Evolutionary conservation across 805 yeast species (phyloP).

Genomic region (Komagataella pseudopastoris): DNA sequence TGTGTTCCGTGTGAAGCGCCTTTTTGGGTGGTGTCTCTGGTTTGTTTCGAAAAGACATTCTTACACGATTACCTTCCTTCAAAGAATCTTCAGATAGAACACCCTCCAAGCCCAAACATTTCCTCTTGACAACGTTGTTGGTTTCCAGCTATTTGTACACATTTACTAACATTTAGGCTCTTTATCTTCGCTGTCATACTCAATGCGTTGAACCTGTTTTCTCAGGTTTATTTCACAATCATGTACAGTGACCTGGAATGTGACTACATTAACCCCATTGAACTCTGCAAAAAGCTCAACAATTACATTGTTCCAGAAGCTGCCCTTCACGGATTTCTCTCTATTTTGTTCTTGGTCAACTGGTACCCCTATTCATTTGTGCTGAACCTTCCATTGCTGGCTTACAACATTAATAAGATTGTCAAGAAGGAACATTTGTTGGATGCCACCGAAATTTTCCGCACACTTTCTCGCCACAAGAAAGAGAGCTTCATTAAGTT

Average conservation of each 20-base stretch:
- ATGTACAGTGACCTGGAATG: slow-evolving; percentile 91
- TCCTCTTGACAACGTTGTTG: neutral
- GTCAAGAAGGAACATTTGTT: slow-evolving; percentile 69
- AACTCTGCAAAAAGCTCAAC: slow-evolving; percentile 86
- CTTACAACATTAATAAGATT: slow-evolving; percentile 73
- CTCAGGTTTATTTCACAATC: slow-evolving; percentile 91
- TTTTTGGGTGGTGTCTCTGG: neutral
- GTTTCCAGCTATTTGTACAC: neutral
- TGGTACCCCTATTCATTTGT: slow-evolving; percentile 90
- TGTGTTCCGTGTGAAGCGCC: neutral
- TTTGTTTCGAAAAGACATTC: neutral
- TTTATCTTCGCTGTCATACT: slow-evolving; percentile 69
- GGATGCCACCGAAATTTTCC: slow-evolving; percentile 95
- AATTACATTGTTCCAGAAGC: slow-evolving; percentile 87
- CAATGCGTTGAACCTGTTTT: slow-evolving; percentile 78
- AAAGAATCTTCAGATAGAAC: neutral
- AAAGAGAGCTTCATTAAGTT: slow-evolving; percentile 82
- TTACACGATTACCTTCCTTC: neutral
- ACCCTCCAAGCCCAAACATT: neutral
- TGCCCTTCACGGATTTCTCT: slow-evolving; percentile 57
- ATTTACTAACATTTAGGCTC: slow-evolving; percentile 21
- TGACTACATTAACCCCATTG: slow-evolving; percentile 96
- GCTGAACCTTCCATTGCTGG: slow-evolving; percentile 71
- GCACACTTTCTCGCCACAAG: slow-evolving; percentile 88
- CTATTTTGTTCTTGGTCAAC: slow-evolving; percentile 60